A percentile compares a stretch with the other conserved stretches of the same genome.
Conservation (phyloP, 2,329 filamentous ascomycete species). For the Aspergillus sergii region DNA sequence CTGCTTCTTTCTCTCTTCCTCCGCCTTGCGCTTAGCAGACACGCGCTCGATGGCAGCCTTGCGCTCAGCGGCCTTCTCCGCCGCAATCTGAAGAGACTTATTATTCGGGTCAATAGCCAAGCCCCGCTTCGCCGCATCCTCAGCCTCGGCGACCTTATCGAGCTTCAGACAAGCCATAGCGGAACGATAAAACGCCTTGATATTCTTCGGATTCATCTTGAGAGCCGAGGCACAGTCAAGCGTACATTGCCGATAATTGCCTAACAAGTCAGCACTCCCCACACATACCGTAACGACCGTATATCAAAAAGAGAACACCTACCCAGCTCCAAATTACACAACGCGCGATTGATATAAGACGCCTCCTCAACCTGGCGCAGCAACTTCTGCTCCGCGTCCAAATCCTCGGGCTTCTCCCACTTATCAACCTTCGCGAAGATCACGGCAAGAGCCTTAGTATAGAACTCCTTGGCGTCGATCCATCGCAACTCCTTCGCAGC, state of each 20-base stretch:
- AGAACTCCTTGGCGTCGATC: slow-evolving; percentile 87
- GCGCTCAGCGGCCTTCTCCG: slow-evolving; percentile 64
- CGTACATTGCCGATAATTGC: slow-evolving; percentile 85
- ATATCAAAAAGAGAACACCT: slow-evolving; percentile 30
- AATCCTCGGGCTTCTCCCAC: slow-evolving; percentile 55
- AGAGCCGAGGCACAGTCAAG: slow-evolving; percentile 81
- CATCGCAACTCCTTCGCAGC: slow-evolving; percentile 73
- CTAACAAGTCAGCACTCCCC: slow-evolving; percentile 41
- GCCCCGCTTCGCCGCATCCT: slow-evolving; percentile 75
- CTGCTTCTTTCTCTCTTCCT: slow-evolving; percentile 50
- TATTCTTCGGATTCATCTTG: slow-evolving; percentile 74
- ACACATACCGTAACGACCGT: background rate
- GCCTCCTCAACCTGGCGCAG: slow-evolving; percentile 71
- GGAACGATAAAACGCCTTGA: slow-evolving; percentile 91
- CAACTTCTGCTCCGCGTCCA: slow-evolving; percentile 61
- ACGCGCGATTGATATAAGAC: slow-evolving; percentile 82
- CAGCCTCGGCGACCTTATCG: slow-evolving; percentile 76
- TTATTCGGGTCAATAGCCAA: slow-evolving; percentile 73
- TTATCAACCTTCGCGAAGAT: slow-evolving; percentile 64
- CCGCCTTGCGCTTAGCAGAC: slow-evolving; percentile 57
- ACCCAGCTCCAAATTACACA: slow-evolving; percentile 84
- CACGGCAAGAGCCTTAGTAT: slow-evolving; percentile 79
- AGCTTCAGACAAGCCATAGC: slow-evolving; percentile 76
- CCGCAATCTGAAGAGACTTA: slow-evolving; percentile 63
- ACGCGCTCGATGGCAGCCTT: slow-evolving; percentile 59